Base-by-base conservation (phyloP, 176 grass and related monocot genomes). In the Rhynchospora tenuis region DNA sequence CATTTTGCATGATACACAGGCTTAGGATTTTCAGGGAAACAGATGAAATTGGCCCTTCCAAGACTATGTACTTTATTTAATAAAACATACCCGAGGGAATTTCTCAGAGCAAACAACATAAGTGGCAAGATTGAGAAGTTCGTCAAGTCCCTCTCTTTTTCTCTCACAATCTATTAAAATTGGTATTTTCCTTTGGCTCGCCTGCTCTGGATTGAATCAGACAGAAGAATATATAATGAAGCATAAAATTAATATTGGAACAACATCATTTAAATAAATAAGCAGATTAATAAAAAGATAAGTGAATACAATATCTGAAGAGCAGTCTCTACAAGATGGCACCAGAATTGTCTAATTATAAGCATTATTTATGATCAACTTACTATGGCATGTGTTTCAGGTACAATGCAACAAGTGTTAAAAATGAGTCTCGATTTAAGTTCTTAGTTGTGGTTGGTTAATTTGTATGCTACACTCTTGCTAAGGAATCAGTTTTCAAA, bases 51-150 rank as follows among this genome's bases (percentile, higher is more conserved):
- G 73, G 73, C 3, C 13, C 73, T 12, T 71, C n/a, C 24, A 44
- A 20, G 19, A 9, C 29, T 44, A 47, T 54, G 23, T 27, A 75
- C 8, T 38, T 28, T 12, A 69, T 54, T 75, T 6, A 27, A 28
- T 28, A 75, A 54, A 31, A 46, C 23, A 81, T 88, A 87, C 95
- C 83, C 64, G 69, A 79, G 95, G 95, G 76, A 97, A 94, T 62
- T 92, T 97, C 83, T 93, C 87, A 64, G 94, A 94, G 81, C 92
- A 97, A 77, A 97, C 92, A 89, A 97, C 72, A 64, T 94, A 97
- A 59, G 92, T 86, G 79, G 95, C 88, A 78, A 90, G 81, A 56
- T 92, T 92, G 71, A 97, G 88, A 79, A 97, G 90, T 73, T 93
- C 95, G 17, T 94, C 92, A 47, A 97, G 75, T 73, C 95, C 92